Evolutionary conservation across 139 green algal genomes (phyloP).

Genomic region (Zygnema circumcarinatum): DNA sequence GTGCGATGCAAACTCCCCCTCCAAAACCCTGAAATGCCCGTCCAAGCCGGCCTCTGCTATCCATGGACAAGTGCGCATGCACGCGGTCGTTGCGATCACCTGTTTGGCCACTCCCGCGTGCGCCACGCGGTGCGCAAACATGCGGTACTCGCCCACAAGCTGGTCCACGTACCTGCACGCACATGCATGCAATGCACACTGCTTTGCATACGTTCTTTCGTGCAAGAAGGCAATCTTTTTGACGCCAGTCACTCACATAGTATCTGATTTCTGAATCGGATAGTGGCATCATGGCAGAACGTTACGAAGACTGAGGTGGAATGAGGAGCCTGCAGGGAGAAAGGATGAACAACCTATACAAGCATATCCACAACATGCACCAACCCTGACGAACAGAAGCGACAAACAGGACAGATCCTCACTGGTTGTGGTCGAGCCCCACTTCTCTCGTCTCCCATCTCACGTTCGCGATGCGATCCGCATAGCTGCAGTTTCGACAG

Average conservation of each 20-base stretch:
- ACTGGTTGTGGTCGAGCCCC: slow-evolving; percentile 55
- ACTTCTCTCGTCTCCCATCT: slow-evolving; percentile 54
- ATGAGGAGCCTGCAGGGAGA: neutral
- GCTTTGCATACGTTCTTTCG: too few species aligned
- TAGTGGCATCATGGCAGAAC: neutral
- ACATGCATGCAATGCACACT: neutral
- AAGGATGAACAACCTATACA: neutral
- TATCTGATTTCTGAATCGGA: too few species aligned
- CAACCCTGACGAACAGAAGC: neutral
- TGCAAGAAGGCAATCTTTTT: too few species aligned
- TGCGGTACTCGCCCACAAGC: slow-evolving; percentile 35
- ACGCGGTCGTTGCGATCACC: too few species aligned
- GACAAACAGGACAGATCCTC: neutral
- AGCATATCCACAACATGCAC: neutral
- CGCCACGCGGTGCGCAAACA: slow-evolving; percentile 39
- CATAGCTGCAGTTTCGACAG: too few species aligned
- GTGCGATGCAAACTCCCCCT: too few species aligned
- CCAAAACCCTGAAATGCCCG: too few species aligned
- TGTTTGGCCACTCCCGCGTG: slow-evolving; percentile 20
- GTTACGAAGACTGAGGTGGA: neutral
- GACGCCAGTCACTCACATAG: too few species aligned
- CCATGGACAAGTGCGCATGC: too few species aligned
- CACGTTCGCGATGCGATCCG: slow-evolving; percentile 47
- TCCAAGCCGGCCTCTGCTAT: too few species aligned
- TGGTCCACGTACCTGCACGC: slow-evolving; percentile 47